Base-by-base conservation (phyloP, 2,329 filamentous ascomycete genomes). In the Aureobasidium sp. region DNA sequence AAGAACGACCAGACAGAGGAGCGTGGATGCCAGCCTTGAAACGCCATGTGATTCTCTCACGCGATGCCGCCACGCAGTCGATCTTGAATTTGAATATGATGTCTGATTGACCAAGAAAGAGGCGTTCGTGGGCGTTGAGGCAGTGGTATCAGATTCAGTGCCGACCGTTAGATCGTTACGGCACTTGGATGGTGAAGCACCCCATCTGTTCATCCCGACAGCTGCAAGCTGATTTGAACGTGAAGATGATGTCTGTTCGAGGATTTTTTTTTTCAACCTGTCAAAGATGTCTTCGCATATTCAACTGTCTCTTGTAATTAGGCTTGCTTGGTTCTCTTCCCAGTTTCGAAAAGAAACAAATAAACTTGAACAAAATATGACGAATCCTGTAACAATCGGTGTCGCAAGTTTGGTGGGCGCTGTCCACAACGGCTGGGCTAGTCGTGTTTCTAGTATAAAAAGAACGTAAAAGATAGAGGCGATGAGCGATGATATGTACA, bases 301-400 rank as follows among this genome's bases (percentile, higher is more conserved):
- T 48, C 55, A 47, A 58, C 17, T 41, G 25, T 17, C 29, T 41
- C 53, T 25, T 22, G 39, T 11, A 12, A 11, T 31, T 41, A 45
- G 3, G 39, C 12, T 34, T 9, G 27, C 29, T 27, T 22, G 39
- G 31, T 55, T 29, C n/a, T 45, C n/a, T 36, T 9, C 2, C 9
- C 25, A 14, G 41, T 36, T 41, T 57, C 39, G 12, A 34, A 25
- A 25, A 31, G 51, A 42, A 45, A 44, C 39, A 45, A 53, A 14
- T 39, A 17, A 36, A 53, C 5, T 45, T n/a, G 39, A 57, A 34
- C 27, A 22, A 57, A 15, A 31, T 57, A 45, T 57, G 53, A 44
- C 53, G 53, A 57, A 57, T 45, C 45, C 53, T 57, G 53, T 57
- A 45, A 57, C 53, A 22, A 45, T 57, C 53, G 53, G 53, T 45